phyloP scores from a whole-genome alignment of 257 asterid genomes.

The Thymus quinquecostatus region DNA sequence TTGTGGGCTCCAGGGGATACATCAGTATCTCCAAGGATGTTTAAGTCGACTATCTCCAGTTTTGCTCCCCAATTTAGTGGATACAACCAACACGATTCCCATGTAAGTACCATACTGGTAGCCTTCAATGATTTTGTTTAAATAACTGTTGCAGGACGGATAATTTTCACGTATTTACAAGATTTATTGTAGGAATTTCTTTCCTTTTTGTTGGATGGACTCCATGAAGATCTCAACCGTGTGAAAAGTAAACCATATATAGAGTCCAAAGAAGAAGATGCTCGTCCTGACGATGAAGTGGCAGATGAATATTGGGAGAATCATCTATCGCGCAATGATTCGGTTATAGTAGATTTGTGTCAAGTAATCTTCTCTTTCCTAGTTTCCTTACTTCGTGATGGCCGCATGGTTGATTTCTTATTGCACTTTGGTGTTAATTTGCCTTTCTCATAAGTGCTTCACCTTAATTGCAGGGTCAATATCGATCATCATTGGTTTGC shows the following conservation, averaged over 20 bases:
- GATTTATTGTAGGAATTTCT: constrained; percentile 60
- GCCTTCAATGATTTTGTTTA: constrained; percentile 18
- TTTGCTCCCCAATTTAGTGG: constrained; percentile 76
- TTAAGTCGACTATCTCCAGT: constrained; percentile 61
- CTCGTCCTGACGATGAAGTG: constrained; percentile 60
- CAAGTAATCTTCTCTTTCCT: constrained; percentile 49
- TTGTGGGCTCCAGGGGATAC: constrained; percentile 68
- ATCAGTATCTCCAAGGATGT: constrained; percentile 50
- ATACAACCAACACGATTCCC: constrained; percentile 74
- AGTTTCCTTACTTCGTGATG: constrained; percentile 15
- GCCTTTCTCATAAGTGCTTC: constrained; percentile 21
- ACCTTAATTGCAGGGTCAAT: constrained; percentile 64
- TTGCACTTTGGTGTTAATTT: constrained; percentile 19
- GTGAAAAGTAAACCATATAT: constrained; percentile 71
- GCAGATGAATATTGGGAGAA: constrained; percentile 77
- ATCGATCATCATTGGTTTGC: constrained; percentile 68
- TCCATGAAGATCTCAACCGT: constrained; percentile 81
- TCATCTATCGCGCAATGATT: constrained; percentile 68
- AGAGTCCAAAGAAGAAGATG: constrained; percentile 55
- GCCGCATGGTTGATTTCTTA: constrained; percentile 1
- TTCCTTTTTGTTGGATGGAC: constrained; percentile 75
- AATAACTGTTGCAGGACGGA: constrained; percentile 11
- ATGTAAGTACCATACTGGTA: constrained; percentile 45
- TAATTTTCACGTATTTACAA: constrained; percentile 24
- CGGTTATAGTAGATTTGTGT: constrained; percentile 68